Evolutionary conservation across 768 basidiomycete species (phyloP), one percentile per base, ranked within the genome.

Genomic region (Russula emetica): DNA sequence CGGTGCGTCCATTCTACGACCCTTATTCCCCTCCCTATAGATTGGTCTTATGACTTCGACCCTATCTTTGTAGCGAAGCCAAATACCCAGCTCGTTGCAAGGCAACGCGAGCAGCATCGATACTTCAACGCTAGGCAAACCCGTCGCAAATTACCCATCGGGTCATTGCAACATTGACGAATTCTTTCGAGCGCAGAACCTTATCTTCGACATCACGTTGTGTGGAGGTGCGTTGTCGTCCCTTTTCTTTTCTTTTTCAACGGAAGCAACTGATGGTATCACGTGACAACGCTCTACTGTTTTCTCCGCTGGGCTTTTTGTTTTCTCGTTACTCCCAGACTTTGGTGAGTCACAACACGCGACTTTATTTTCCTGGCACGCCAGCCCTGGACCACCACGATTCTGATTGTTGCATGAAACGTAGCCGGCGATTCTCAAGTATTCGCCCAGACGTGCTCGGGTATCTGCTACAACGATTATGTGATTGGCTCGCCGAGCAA

Each of bases 201-300:
- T 91, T 49, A 84, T 90, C 20, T 83, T 91, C 61, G 85, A 88
- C 70, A 90, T 90, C 62, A 88, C 88, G 1, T 79, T 87, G 7
- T 88, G 87, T 58, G 86, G 85, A 71, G 79, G 79, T 79, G 42
- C 68, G 80, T 80, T 66, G 80, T 80, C 38, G n/a, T n/a, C n/a
- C n/a, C n/a, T n/a, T n/a, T n/a, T 80, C 16, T 4, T 42, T 18
- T 14, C 10, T 20, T 26, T 55, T 26, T 9, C 38, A 5, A n/a
- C 5, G 0, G 0, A 26, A 24, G 22, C 2, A 38, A 42, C 55
- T 55, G 55, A 55, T 26, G 55, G 38, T 10, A 22, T n/a, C 45
- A 47, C 22, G 28, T 30, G 26, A 30, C 50, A 20, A 20, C 28
- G 7, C 26, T 24, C 2, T 9, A 18, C 6, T 5, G 0, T 16